Evolutionary conservation across 2,329 filamentous ascomycete species (phyloP).

Genomic region (Pseudonectria buxi): DNA sequence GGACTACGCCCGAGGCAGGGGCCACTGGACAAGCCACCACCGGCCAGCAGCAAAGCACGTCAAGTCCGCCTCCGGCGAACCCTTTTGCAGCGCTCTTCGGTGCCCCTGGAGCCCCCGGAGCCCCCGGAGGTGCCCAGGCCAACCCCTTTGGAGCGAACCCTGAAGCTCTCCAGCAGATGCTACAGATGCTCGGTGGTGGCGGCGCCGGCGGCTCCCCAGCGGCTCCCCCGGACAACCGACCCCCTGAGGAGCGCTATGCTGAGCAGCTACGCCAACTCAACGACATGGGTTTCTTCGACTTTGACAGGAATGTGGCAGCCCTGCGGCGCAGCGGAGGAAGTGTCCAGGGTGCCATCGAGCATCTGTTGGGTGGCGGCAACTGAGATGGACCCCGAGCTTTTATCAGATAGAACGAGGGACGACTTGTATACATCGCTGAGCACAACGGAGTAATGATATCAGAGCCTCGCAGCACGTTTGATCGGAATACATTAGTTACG

Average conservation of each 20-base stretch:
- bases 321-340: conserved; percentile 84
- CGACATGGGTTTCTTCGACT: conserved; percentile 98
- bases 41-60: conserved; percentile 15
- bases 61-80: conserved; percentile 44
- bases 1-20: conserved; percentile 21
- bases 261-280: conserved; percentile 88
- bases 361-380: conserved; percentile 43
- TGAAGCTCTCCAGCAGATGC: conserved; percentile 48
- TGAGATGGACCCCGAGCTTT: too few species aligned
- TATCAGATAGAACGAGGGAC: conserved; percentile 9
- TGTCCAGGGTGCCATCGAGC: conserved; percentile 85
- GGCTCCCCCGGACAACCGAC: conserved; percentile 69
- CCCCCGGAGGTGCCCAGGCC: conserved; percentile 22
- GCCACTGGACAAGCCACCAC: conserved; percentile 13
- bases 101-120: conserved; percentile 21
- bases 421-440: not conserved
- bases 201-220: conserved; percentile 33
- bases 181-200: conserved; percentile 38
- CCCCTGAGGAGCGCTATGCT: conserved; percentile 89
- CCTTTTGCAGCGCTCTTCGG: conserved; percentile 62
- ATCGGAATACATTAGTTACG: not conserved
- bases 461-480: not conserved
- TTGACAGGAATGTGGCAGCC: conserved; percentile 85
- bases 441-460: too few species aligned
- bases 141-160: conserved; percentile 45